Percentiles rank a stretch among this genome's conserved stretches.
These are phyloP conservation scores for Malus sylvestris DNA, from an alignment of 306 rosid genomes.

Conservation along the genomic window DNA sequence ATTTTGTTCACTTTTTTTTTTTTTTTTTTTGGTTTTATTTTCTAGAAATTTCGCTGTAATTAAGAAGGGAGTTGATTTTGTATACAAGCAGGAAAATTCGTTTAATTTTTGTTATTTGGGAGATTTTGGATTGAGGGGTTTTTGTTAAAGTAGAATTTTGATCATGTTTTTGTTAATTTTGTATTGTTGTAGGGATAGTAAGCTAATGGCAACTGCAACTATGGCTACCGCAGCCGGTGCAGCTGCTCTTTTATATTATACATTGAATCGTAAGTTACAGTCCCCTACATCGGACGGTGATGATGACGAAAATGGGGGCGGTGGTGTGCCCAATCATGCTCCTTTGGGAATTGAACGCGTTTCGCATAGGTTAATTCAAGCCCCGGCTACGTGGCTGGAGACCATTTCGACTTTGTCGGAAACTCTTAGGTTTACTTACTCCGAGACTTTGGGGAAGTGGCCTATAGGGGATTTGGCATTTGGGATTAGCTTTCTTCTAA, in stretches of 20 bases:
- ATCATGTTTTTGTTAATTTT: not conserved
- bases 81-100: not conserved
- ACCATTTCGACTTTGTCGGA: slow-evolving; percentile 83
- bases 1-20: not conserved
- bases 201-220: slow-evolving; percentile 90
- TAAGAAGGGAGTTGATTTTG: not conserved
- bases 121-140: not conserved
- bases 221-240: slow-evolving; percentile 99
- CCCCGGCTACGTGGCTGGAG: slow-evolving; percentile 95
- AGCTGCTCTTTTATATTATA: slow-evolving; percentile 84
- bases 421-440: slow-evolving; percentile 87
- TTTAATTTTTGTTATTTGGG: not conserved
- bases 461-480: slow-evolving; percentile 96
- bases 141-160: not conserved
- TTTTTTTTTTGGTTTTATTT: not conserved
- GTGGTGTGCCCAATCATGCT: slow-evolving; percentile 23
- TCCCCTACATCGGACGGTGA: slow-evolving; percentile 22
- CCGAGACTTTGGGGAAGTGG: slow-evolving; percentile 98
- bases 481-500: slow-evolving; percentile 83
- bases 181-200: slow-evolving; percentile 26
- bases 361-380: slow-evolving; percentile 71
- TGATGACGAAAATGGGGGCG: slow-evolving; percentile 30
- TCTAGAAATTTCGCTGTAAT: not conserved
- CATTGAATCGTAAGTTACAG: slow-evolving; percentile 65
- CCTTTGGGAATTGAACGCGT: slow-evolving; percentile 54